phyloP scores from a whole-genome alignment of 1,139 yeast species.

The Yamadazyma spencermartinsiae region DNA sequence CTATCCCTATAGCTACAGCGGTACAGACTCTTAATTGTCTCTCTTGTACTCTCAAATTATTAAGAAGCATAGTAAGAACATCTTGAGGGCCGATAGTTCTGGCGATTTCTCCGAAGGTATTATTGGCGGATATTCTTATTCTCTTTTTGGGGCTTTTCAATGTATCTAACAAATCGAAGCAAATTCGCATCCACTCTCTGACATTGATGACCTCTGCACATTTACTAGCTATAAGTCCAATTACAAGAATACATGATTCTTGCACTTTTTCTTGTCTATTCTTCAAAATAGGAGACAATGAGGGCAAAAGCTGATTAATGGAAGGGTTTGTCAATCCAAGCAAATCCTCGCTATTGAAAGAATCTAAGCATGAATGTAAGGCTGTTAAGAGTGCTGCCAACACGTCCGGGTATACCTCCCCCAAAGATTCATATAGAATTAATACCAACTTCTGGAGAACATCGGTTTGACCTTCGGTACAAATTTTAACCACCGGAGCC shows the following conservation, averaged over 20 bases:
- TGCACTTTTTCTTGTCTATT: constrained; percentile 93
- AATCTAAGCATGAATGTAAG: constrained; percentile 46
- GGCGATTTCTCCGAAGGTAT: constrained; percentile 89
- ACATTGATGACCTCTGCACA: constrained; percentile 90
- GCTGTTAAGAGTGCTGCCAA: constrained; percentile 83
- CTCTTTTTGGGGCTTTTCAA: constrained; percentile 80
- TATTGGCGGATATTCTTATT: constrained; percentile 83
- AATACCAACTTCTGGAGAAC: constrained; percentile 68
- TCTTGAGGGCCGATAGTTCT: constrained; percentile 96
- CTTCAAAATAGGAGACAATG: constrained; percentile 86
- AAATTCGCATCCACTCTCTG: constrained; percentile 96
- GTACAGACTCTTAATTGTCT: constrained; percentile 96
- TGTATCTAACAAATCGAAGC: constrained; percentile 88
- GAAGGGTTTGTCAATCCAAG: constrained; percentile 74
- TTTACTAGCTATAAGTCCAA: constrained; percentile 79
- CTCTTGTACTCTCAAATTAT: constrained; percentile 87
- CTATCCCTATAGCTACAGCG: constrained; percentile 97
- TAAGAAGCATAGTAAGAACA: constrained; percentile 79
- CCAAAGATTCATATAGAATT: constrained; percentile 84
- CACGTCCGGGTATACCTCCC: constrained; percentile 94
- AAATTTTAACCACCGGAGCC: constrained; percentile 66
- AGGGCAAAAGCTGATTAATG: constrained; percentile 77
- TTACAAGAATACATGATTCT: constrained; percentile 74
- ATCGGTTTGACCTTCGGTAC: constrained; percentile 53
- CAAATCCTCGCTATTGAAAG: constrained; percentile 47